Evolutionary conservation across 1,284 basidiomycete species (phyloP), one percentile per base, ranked within the genome.

Genomic region (Cutaneotrichosporon daszewskae): DNA sequence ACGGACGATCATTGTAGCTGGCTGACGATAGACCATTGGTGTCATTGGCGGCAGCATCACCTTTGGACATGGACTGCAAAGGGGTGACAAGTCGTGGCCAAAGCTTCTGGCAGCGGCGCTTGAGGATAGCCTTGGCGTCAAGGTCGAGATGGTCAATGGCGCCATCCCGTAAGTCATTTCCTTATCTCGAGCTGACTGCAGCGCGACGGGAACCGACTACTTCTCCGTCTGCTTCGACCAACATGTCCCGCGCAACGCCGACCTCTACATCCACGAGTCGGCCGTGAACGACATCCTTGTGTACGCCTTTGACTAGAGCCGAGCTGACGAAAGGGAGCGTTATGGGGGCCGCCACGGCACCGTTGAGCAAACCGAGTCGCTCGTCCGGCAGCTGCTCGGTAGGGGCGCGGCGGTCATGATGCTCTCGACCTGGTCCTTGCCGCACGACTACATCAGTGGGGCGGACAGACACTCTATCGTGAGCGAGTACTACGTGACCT

Each of bases 41-140:
- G 37, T 27, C 12, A 32, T 45, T n/a, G 43, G 43, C 19, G 43
- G 43, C 20, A 32, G 28, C 3, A 45, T 45, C 32, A 39, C 43
- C 0, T 12, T 17, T 3, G 43, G 37, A 7, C 43, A 45, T 22
- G 29, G 43, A 13, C 10, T 39, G 18, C n/a, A 10, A 3, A 28
- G 38, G 18, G 37, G 43, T 7, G 32, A 28, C 18, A 27, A 27
- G 26, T 22, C 35, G 23, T 43, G 29, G 28, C n/a, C 37, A 11
- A 9, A 13, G 13, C 37, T 40, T 9, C 26, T 46, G 18, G 14
- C 22, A 2, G 23, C 26, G 13, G 10, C 7, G n/a, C 35, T 46
- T 0, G 5, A 41, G n/a, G 11, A 14, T 19, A 18, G 20, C 24
- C 45, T 39, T 25, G 13, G 32, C 9, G 8, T 9, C 26, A 8